Evolutionary conservation across 1,139 yeast species (phyloP), one percentile per base, ranked within the genome.

Genomic region (Pichia cactophila): DNA sequence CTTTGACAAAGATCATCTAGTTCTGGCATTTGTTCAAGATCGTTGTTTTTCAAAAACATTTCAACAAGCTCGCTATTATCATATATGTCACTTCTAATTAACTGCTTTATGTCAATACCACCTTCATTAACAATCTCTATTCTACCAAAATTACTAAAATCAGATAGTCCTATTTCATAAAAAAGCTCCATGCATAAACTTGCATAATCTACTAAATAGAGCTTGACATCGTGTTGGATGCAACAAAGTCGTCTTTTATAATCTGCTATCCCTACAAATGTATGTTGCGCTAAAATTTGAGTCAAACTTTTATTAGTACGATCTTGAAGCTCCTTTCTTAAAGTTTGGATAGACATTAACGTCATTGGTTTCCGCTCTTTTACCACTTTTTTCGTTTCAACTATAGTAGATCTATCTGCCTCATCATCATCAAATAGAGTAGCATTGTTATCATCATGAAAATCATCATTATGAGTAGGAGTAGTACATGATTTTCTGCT

Each of bases 191-290:
- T 68, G 33, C 83, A 70, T 1, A 88, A 64, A 0, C 86, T 74
- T 0, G 85, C 88, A 64, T 89, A 92, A 64, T 92, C 97, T 40
- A 94, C 81, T 23, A 92, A 66, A 61, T 77, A 85, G 35, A 92
- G 70, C 51, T 80, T 80, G 11, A 90, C 84, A 55, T 85, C 96
- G 60, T 81, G 78, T 61, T 94, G 99, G 47, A 92, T 73, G 26
- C 96, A 86, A 16, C 86, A 82, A 17, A 92, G 68, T 39, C 97
- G 70, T 55, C 80, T 75, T 5, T 66, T 62, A 28, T 76, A 77
- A 63, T 90, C 97, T 1, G 87, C 92, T 5, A 92, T 69, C 0
- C 99, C 98, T 10, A 92, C 83, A 61, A 77, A 88, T 0, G 83
- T 79, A 47, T 86, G 78, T 51, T 85, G 80, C 20, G 83, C 76